Conservation (phyloP, 208 protist genomes). For the Naegleria gruberi region DNA sequence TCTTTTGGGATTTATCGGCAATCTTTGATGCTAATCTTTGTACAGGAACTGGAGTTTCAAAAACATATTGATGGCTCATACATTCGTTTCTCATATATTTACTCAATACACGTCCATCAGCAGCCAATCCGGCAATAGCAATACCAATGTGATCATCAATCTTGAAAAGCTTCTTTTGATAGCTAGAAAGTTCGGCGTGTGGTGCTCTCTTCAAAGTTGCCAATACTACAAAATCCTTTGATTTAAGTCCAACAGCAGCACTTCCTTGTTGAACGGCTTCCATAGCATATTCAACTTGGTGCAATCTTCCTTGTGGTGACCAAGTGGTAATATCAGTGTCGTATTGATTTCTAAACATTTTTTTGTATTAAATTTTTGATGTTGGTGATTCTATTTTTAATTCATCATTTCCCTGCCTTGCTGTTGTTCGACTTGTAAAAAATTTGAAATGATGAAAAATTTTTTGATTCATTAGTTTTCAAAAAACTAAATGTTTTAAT, state of each 20-base stretch:
- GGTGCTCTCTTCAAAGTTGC: conserved; percentile 81
- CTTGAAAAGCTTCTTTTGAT: conserved; percentile 95
- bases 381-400: neutral
- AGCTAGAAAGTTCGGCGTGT: conserved; percentile 86
- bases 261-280: conserved; percentile 98
- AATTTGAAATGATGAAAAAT: too few species aligned
- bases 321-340: conserved; percentile 98
- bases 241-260: conserved; percentile 90
- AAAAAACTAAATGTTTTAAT: too few species aligned
- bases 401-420: neutral
- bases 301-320: conserved; percentile 88
- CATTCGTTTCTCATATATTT: conserved; percentile 92
- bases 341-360: conserved; percentile 80
- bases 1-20: conserved; percentile 42
- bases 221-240: conserved; percentile 83
- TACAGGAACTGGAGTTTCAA: conserved; percentile 50
- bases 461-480: too few species aligned
- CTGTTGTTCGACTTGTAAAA: too few species aligned
- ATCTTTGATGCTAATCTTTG: conserved; percentile 48
- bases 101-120: conserved; percentile 84
- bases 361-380: neutral
- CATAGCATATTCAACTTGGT: conserved; percentile 99
- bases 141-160: conserved; percentile 97
- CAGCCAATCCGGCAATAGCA: conserved; percentile 92
- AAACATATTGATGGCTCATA: conserved; percentile 88